Evolutionary conservation across 306 rosid genomes (phyloP).

Genomic region (Acacia crassicarpa): DNA sequence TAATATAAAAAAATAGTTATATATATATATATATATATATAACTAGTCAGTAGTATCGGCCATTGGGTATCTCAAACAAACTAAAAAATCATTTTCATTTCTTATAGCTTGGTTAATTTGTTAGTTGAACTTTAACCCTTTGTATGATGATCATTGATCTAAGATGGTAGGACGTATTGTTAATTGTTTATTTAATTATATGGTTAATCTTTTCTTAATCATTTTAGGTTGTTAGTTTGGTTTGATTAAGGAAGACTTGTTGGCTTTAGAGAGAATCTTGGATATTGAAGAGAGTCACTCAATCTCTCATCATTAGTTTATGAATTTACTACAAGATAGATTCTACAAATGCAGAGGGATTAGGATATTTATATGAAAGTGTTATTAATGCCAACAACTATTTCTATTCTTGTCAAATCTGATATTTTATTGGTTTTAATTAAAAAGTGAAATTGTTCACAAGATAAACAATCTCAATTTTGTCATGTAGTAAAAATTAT

Average conservation of each 20-base stretch:
- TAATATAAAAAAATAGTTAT: no score
- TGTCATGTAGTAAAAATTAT: no score
- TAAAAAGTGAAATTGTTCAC: no score
- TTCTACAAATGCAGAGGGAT: no score
- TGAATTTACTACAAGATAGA: no score
- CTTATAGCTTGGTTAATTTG: not conserved
- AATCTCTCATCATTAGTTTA: not conserved
- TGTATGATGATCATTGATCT: not conserved
- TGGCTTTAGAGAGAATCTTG: not conserved
- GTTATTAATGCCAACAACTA: no score
- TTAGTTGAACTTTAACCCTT: not conserved
- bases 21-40: no score
- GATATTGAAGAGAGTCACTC: not conserved
- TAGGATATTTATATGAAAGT: no score
- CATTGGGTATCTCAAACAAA: not conserved
- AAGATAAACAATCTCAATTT: no score
- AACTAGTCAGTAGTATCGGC: no score
- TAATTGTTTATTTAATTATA: not conserved
- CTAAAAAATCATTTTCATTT: not conserved
- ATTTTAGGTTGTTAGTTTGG: not conserved
- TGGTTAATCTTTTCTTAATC: not conserved
- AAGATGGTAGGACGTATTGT: not conserved
- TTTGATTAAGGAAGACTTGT: not conserved
- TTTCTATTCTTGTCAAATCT: no score
- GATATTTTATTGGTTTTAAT: no score